Evolutionary conservation across 306 rosid species (phyloP).

Genomic region (Begonia masoniana): DNA sequence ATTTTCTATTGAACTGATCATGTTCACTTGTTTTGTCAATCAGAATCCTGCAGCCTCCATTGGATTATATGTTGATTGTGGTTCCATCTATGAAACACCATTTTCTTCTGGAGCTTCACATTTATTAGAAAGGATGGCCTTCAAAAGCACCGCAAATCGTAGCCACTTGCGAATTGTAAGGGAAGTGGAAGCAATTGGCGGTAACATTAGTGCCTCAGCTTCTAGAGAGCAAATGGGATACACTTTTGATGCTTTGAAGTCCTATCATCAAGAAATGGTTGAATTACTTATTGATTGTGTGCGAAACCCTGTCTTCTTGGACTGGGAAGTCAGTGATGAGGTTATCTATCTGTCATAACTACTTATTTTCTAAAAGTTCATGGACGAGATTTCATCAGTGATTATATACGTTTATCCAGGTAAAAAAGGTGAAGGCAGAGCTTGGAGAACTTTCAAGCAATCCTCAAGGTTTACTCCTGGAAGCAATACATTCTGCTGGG

Average conservation of each 20-base stretch:
- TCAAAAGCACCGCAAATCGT: constrained; percentile 81
- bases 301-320: constrained; percentile 86
- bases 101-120: constrained; percentile 76
- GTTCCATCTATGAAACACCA: constrained; percentile 85
- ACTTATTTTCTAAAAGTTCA: constrained; percentile 3
- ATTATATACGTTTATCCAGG: constrained; percentile 29
- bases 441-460: constrained; percentile 67
- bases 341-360: constrained; percentile 12
- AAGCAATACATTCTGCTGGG: constrained; percentile 91
- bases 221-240: constrained; percentile 97
- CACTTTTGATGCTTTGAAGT: constrained; percentile 84
- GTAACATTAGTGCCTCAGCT: constrained; percentile 79
- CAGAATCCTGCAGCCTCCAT: constrained; percentile 89
- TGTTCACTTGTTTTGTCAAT: constrained; percentile 14
- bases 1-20: constrained; percentile 9
- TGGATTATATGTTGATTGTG: constrained; percentile 73
- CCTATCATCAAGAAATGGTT: constrained; percentile 87
- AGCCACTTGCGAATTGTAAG: constrained; percentile 92
- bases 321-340: constrained; percentile 97
- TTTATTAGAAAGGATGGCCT: constrained; percentile 87
- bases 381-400: constrained; percentile 1
- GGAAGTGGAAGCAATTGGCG: constrained; percentile 94
- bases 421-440: constrained; percentile 65
- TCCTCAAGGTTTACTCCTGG: constrained; percentile 91
- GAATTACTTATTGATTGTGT: constrained; percentile 77